These are phyloP conservation scores for Metschnikowia corniflorae DNA, from an alignment of 805 yeast species.

Conservation along the genomic window DNA sequence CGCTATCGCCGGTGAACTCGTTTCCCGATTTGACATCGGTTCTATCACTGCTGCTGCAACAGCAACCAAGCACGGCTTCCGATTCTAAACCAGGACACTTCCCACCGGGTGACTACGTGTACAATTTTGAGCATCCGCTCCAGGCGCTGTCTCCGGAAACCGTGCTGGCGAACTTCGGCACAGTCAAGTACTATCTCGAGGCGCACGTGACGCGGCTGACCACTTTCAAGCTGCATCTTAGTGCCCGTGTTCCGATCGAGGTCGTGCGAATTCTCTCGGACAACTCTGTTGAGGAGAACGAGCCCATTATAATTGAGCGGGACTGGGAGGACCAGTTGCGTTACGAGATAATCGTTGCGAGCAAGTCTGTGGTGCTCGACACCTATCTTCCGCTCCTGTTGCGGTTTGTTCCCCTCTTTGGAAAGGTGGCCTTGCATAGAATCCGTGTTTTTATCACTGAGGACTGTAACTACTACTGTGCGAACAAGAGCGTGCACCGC, in stretches of 20 bases:
- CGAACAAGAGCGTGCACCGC: slow-evolving; percentile 81
- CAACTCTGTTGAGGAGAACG: slow-evolving; percentile 79
- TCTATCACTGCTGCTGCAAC: slow-evolving; percentile 19
- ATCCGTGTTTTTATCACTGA: slow-evolving; percentile 84
- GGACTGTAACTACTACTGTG: slow-evolving; percentile 85
- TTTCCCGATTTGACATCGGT: slow-evolving; percentile 24
- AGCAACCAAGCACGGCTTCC: not conserved
- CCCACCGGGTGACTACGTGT: slow-evolving; percentile 85
- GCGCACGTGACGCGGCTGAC: slow-evolving; percentile 75
- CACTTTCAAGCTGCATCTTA: slow-evolving; percentile 75
- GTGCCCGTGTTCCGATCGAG: slow-evolving; percentile 58
- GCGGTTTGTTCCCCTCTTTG: slow-evolving; percentile 73
- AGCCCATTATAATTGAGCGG: slow-evolving; percentile 85
- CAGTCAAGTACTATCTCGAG: slow-evolving; percentile 65
- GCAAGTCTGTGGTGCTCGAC: slow-evolving; percentile 83
- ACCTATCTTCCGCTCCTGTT: slow-evolving; percentile 82
- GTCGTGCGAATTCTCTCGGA: slow-evolving; percentile 77
- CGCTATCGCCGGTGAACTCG: slow-evolving; percentile 23
- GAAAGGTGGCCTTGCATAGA: slow-evolving; percentile 82
- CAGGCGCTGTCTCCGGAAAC: slow-evolving; percentile 83
- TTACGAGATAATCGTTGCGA: slow-evolving; percentile 87
- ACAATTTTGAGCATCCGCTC: slow-evolving; percentile 86
- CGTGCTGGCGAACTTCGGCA: slow-evolving; percentile 73
- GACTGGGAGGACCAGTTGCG: slow-evolving; percentile 93
- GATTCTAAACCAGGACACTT: slow-evolving; percentile 38